These are phyloP conservation scores for Tilletia walkeri DNA, from an alignment of 1,284 basidiomycete species.

Conservation along the genomic window DNA sequence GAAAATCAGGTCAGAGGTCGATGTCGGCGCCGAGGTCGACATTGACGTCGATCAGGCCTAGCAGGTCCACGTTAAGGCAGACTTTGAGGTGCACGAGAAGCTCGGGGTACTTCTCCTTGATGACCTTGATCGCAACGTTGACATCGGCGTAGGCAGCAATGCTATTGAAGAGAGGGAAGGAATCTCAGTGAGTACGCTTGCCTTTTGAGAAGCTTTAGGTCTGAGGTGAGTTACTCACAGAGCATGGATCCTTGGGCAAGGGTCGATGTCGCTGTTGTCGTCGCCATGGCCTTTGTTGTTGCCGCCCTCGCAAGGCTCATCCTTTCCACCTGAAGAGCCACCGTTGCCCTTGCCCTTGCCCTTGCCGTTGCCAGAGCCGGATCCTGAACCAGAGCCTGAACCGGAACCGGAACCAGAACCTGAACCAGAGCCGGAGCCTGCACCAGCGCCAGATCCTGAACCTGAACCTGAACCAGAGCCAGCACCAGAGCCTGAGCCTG, in stretches of 20 bases:
- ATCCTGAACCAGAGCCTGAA: slow-evolving; percentile 1
- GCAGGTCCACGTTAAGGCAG: neutral
- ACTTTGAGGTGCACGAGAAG: neutral
- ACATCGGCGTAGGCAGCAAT: neutral
- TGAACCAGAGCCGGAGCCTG: neutral
- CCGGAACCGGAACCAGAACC: neutral
- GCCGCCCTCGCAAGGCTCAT: too few relatives aligned
- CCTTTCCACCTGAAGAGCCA: too few relatives aligned
- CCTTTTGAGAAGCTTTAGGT: too few relatives aligned
- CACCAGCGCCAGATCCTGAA: slow-evolving; percentile 16
- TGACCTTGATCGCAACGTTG: neutral
- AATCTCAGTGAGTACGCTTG: too few relatives aligned
- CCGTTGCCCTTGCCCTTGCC: too few relatives aligned
- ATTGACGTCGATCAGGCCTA: neutral
- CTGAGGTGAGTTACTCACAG: neutral
- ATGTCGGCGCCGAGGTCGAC: neutral
- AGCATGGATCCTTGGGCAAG: neutral
- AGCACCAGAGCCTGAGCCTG: neutral
- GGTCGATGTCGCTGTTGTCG: neutral
- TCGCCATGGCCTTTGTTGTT: too few relatives aligned
- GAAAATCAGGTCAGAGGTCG: too few relatives aligned
- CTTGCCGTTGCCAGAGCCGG: slow-evolving; percentile 15
- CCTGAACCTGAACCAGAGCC: slow-evolving; percentile 15
- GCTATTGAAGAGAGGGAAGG: too few relatives aligned
- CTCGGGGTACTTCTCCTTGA: neutral